Evolutionary conservation across 2,329 filamentous ascomycete species (phyloP).

Genomic region (Fusarium domesticum): DNA sequence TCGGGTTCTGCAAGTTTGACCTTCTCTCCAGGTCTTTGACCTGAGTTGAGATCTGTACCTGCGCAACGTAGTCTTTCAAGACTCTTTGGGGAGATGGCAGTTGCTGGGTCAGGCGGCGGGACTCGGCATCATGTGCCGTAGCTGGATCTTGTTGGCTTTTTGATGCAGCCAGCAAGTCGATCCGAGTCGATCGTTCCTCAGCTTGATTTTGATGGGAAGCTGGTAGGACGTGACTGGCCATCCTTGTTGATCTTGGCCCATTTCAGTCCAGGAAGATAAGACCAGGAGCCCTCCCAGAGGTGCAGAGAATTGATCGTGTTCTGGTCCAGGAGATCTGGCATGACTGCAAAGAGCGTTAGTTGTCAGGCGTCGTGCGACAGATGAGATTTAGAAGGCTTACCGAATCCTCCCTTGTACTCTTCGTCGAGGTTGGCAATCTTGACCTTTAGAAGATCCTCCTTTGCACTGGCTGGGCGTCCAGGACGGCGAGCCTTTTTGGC

Average conservation of each 20-base stretch:
- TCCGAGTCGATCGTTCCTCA: neutral
- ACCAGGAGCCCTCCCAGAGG: slow-evolving; percentile 82
- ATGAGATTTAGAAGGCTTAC: slow-evolving; percentile 45
- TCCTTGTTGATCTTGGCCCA: slow-evolving; percentile 71
- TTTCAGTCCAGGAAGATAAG: slow-evolving; percentile 69
- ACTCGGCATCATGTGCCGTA: no score
- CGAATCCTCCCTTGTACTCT: slow-evolving; percentile 81
- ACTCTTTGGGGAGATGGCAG: no score
- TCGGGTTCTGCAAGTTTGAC: no score
- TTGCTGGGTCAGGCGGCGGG: no score
- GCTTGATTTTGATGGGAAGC: slow-evolving; percentile 64
- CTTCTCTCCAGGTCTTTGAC: no score
- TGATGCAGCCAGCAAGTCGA: neutral
- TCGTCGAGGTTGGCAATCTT: slow-evolving; percentile 68
- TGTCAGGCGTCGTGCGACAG: neutral
- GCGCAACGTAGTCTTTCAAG: no score
- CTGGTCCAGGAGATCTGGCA: slow-evolving; percentile 71
- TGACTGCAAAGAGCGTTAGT: slow-evolving; percentile 42
- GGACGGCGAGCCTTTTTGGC: slow-evolving; percentile 69
- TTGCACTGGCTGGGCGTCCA: slow-evolving; percentile 73
- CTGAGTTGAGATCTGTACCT: no score
- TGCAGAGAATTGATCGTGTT: slow-evolving; percentile 64
- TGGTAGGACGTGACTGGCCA: slow-evolving; percentile 64
- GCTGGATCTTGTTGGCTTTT: no score
- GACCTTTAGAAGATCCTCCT: slow-evolving; percentile 73